phyloP scores from a whole-genome alignment of 352 stramenopile species.

The Hyaloperonospora arabidopsidis region DNA sequence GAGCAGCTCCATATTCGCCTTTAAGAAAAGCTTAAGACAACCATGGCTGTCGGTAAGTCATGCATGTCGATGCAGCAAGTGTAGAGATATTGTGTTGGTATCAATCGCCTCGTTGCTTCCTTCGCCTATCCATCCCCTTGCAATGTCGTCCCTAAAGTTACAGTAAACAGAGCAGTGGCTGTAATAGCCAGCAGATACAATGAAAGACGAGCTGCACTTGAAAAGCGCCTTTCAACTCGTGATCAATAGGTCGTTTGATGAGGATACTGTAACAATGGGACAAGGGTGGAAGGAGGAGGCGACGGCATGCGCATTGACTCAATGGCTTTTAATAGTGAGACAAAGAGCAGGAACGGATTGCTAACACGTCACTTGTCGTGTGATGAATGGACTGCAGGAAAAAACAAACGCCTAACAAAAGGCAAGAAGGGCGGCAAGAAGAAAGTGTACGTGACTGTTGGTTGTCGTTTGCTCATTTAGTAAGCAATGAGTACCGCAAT shows the following conservation, averaged over 20 bases:
- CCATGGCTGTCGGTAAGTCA: slow-evolving; percentile 81
- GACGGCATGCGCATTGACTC: neutral
- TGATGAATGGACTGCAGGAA: slow-evolving; percentile 41
- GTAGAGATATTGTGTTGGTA: too few species aligned
- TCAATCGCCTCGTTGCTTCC: slow-evolving; percentile 11
- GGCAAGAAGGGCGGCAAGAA: slow-evolving; percentile 90
- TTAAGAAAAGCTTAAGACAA: slow-evolving; percentile 84
- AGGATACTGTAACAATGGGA: neutral
- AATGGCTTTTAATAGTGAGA: neutral
- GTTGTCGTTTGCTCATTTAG: too few species aligned
- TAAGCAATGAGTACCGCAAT: too few species aligned
- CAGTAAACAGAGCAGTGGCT: too few species aligned
- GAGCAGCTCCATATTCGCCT: slow-evolving; percentile 70
- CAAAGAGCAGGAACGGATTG: slow-evolving; percentile 3
- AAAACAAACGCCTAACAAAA: slow-evolving; percentile 89
- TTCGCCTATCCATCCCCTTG: neutral
- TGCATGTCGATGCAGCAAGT: too few species aligned
- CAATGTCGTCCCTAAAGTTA: too few species aligned
- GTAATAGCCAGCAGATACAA: too few species aligned
- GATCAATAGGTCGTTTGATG: neutral
- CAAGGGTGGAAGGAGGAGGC: neutral
- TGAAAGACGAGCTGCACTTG: slow-evolving; percentile 4
- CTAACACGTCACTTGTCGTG: slow-evolving; percentile 18
- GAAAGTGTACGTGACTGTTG: slow-evolving; percentile 79
- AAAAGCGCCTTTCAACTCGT: slow-evolving; percentile 5